These are phyloP conservation scores for Apodospora peruviana DNA, from an alignment of 495 filamentous ascomycete genomes.

Conservation along the genomic window DNA sequence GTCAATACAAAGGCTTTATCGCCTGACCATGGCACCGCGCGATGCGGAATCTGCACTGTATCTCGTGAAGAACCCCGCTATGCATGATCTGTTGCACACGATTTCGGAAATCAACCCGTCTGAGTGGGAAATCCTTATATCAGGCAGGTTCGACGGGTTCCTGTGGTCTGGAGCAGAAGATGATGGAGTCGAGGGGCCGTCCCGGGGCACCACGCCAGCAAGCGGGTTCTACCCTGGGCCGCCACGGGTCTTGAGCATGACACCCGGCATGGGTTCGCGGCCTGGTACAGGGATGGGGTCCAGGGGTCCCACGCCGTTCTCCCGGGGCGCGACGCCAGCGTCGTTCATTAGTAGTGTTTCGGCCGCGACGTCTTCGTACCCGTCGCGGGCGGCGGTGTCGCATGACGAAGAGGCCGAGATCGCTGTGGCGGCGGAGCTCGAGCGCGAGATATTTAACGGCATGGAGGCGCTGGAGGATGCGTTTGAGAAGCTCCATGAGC, in stretches of 20 bases:
- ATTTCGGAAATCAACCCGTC: conserved; percentile 77
- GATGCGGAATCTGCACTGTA: conserved; percentile 85
- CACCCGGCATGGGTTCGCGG: background rate
- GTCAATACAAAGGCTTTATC: conserved; percentile 80
- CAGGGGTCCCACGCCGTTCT: conserved; percentile 30
- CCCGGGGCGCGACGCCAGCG: conserved; percentile 41
- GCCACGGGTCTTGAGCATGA: conserved; percentile 21
- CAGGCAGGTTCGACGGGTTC: conserved; percentile 95
- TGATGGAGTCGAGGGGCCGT: conserved; percentile 43
- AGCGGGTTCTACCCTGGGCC: conserved; percentile 39
- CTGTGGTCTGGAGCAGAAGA: conserved; percentile 88
- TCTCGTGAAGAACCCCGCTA: conserved; percentile 72
- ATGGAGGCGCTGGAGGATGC: conserved; percentile 96
- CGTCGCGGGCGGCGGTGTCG: conserved; percentile 52
- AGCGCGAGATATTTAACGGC: conserved; percentile 84
- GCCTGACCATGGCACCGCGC: conserved; percentile 62
- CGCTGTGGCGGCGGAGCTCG: conserved; percentile 78
- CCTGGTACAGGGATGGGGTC: conserved; percentile 23
- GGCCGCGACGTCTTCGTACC: conserved; percentile 27
- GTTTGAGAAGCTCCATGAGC: conserved; percentile 84
- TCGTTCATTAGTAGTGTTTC: conserved; percentile 42
- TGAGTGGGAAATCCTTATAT: conserved; percentile 96
- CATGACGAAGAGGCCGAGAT: conserved; percentile 95
- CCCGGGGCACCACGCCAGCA: conserved; percentile 49
- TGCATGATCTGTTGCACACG: conserved; percentile 83